Percentiles rank a stretch among this genome's conserved stretches.
Evolutionary conservation across 2,329 filamentous ascomycete genomes (phyloP).

Genomic region (Fusarium piperis): DNA sequence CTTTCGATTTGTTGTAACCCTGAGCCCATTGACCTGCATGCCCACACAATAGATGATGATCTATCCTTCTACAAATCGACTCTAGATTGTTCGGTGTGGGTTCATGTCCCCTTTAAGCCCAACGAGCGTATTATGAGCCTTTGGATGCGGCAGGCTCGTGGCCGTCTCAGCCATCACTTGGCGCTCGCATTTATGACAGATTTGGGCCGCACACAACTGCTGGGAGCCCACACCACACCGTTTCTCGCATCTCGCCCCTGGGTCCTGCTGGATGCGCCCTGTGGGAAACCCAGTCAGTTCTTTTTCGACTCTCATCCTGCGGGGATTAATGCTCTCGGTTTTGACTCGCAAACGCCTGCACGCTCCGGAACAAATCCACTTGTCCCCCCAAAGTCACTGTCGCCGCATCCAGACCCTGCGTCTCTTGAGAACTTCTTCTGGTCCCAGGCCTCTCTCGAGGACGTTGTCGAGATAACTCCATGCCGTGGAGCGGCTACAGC

Average conservation of each 20-base stretch:
- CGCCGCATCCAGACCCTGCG: neutral
- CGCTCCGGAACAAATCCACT: neutral
- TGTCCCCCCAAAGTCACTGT: neutral
- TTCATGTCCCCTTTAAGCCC: neutral
- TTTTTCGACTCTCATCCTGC: neutral
- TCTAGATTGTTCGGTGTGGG: neutral
- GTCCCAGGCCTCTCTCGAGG: neutral
- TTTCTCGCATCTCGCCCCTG: neutral
- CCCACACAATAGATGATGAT: neutral
- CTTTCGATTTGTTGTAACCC: neutral
- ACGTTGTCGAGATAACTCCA: neutral
- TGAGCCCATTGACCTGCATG: neutral
- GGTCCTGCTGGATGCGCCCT: neutral
- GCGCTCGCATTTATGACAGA: neutral
- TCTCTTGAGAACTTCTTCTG: neutral
- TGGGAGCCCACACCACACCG: neutral
- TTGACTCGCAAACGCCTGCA: neutral
- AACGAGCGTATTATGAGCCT: neutral
- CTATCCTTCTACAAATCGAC: neutral
- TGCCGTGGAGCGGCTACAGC: neutral
- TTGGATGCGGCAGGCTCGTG: neutral
- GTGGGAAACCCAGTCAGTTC: neutral
- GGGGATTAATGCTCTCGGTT: neutral
- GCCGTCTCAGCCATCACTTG: neutral
- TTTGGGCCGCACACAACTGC: neutral